phyloP scores from a whole-genome alignment of 2,329 filamentous ascomycete species.

The Gliomastix tumulicola region DNA sequence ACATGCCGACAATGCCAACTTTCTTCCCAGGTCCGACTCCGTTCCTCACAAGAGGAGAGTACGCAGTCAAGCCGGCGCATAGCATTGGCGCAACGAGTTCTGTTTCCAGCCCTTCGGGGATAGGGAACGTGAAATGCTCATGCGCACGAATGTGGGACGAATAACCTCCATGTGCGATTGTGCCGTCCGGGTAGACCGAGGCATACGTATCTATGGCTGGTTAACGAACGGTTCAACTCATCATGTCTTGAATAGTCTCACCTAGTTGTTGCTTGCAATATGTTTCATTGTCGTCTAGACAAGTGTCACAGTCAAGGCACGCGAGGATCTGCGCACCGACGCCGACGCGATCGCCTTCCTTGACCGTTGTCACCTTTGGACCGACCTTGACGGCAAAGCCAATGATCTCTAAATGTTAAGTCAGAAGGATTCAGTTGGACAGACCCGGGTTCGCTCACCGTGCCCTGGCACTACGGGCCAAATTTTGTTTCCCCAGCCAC shows the following conservation, averaged over 20 bases:
- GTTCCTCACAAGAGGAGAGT: constrained; percentile 59
- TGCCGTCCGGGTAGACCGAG: constrained; percentile 48
- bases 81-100: constrained; percentile 60
- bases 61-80: constrained; percentile 72
- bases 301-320: constrained; percentile 36
- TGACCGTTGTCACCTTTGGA: constrained; percentile 34
- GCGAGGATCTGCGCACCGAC: constrained; percentile 47
- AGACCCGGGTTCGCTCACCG: constrained; percentile 44
- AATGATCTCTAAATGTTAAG: constrained; percentile 53
- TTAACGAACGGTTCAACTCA: not conserved
- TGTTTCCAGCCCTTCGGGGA: constrained; percentile 43
- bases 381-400: constrained; percentile 49
- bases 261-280: constrained; percentile 28
- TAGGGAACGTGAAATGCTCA: constrained; percentile 52
- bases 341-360: constrained; percentile 51
- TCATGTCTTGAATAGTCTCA: constrained; percentile 22
- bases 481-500: constrained; percentile 58
- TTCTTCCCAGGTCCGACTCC: constrained; percentile 62
- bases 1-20: constrained; percentile 59
- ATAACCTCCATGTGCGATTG: constrained; percentile 59
- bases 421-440: not conserved
- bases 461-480: constrained; percentile 63
- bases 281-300: constrained; percentile 29
- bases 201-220: constrained; percentile 38
- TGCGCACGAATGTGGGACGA: constrained; percentile 41